These are phyloP conservation scores for Laburnicola sp. DNA, from an alignment of 2,329 filamentous ascomycete species.

Conservation along the genomic window DNA sequence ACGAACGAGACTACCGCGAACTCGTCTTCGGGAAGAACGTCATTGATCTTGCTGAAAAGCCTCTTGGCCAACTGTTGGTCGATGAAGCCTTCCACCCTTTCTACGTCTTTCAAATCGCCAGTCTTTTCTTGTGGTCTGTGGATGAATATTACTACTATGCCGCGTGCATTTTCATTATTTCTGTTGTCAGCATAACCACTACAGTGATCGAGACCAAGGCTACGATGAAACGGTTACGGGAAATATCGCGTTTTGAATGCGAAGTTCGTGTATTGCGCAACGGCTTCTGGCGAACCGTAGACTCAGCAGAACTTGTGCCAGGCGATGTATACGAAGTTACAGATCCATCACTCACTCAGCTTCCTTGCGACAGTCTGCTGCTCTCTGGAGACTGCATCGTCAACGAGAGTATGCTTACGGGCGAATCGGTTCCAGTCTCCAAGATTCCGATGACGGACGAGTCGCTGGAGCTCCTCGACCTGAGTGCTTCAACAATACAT, in stretches of 20 bases:
- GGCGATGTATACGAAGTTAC: constrained; percentile 97
- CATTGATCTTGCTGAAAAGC: constrained; percentile 93
- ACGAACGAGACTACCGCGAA: constrained; percentile 82
- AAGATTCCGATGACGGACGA: constrained; percentile 84
- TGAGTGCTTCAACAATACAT: constrained; percentile 79
- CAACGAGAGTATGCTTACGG: constrained; percentile 98
- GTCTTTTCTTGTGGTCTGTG: constrained; percentile 89
- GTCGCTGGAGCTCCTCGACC: constrained; percentile 72
- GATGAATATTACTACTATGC: constrained; percentile 99
- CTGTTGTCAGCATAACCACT: constrained; percentile 84
- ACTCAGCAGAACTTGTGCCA: constrained; percentile 86
- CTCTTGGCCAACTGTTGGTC: constrained; percentile 76
- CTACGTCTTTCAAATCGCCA: constrained; percentile 96
- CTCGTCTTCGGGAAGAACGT: constrained; percentile 86
- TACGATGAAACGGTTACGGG: constrained; percentile 86
- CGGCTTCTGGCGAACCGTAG: constrained; percentile 90
- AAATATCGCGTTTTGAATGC: constrained; percentile 94
- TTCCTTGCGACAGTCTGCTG: constrained; percentile 89
- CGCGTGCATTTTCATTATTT: constrained; percentile 91
- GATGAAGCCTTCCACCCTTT: constrained; percentile 98
- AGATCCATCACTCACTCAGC: constrained; percentile 82
- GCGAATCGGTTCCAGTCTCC: constrained; percentile 95
- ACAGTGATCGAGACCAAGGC: constrained; percentile 89
- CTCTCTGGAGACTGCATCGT: constrained; percentile 96
- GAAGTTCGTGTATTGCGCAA: constrained; percentile 91